Evolutionary conservation across 108 stramenopile species (phyloP), one percentile per base, ranked within the genome.

Genomic region (Nitzschia palea): DNA sequence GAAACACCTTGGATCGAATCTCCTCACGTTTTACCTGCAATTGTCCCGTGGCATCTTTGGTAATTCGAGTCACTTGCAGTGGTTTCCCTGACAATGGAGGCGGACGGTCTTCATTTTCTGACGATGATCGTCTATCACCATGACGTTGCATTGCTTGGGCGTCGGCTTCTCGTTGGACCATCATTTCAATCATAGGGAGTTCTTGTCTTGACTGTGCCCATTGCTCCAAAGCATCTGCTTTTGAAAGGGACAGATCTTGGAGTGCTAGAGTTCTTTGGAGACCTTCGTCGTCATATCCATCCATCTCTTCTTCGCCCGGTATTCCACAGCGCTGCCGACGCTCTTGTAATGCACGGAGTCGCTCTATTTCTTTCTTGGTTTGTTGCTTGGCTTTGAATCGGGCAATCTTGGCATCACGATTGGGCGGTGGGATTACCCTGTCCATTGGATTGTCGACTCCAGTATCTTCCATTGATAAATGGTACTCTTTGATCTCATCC

Each of bases 1-100:
- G 91, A 74, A 98, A 98, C 12, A 98, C 97, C 32, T 82, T 67
- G 5, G 88, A 79, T 34, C 81, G 68, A 3, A 97, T 76, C 65
- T 86, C 85, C 60, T 97, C 90, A 65, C 74, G 76, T 62, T 76
- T 74, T 9, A 93, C 54, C 30, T 80, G 68, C 23, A 95, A 60
- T 64, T 85, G 67, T 14, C 88, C 88, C 4, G 65, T 70, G 4
- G 86, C 76, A 76, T 91, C 74, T 63, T 91, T 79, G 20, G 89
- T 89, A 32, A 95, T 82, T 43, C 86, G 91, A 9, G 91, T 95
- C 44, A 92, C 62, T 63, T 90, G 80, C 68, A 91, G 54, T 26
- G 59, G 59, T 27, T 70, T 70, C 36, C 68, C 47, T 5, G 73
- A 55, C n/a, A 45, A 44, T 53, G 72, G 65, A 8, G 67, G 54